Conservation (phyloP, 768 basidiomycete genomes). For the Agaricus subrufescens region DNA sequence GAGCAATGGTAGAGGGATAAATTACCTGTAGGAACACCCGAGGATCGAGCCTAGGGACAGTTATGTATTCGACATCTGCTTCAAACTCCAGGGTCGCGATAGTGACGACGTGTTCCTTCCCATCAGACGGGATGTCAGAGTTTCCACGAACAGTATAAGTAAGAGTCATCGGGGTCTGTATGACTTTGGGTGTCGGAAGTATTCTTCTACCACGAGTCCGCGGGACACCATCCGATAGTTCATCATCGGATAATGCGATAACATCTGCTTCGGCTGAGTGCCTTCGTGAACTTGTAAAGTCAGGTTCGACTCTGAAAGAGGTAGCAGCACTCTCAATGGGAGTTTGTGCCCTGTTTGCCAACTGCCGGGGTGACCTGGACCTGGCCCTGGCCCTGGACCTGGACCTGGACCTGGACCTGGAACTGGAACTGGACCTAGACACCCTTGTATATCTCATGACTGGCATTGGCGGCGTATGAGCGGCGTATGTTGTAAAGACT, state of each 20-base stretch:
- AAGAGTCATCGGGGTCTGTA: slow-evolving; percentile 47
- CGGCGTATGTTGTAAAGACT: not conserved
- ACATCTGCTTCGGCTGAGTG: not conserved
- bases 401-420: not conserved
- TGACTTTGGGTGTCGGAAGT: slow-evolving; percentile 23
- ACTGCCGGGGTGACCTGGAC: not conserved
- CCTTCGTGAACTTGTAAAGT: not conserved
- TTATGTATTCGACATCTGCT: slow-evolving; percentile 39
- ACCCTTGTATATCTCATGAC: too few relatives aligned
- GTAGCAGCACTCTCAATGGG: not conserved
- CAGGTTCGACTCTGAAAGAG: not conserved
- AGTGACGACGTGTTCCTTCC: slow-evolving; percentile 48
- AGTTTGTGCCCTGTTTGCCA: not conserved
- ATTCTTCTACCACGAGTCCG: not conserved
- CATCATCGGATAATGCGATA: not conserved
- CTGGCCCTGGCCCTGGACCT: not conserved
- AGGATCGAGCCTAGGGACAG: slow-evolving; percentile 44
- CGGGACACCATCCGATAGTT: not conserved
- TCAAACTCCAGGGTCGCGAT: slow-evolving; percentile 45
- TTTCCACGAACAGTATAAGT: slow-evolving; percentile 48
- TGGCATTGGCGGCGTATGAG: too few relatives aligned
- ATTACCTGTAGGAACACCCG: slow-evolving; percentile 46
- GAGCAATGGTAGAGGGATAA: not conserved
- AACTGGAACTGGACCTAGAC: not conserved
- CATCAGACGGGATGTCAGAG: slow-evolving; percentile 50